phyloP scores from a whole-genome alignment of 805 yeast species.

The Starmera dryadoides region DNA sequence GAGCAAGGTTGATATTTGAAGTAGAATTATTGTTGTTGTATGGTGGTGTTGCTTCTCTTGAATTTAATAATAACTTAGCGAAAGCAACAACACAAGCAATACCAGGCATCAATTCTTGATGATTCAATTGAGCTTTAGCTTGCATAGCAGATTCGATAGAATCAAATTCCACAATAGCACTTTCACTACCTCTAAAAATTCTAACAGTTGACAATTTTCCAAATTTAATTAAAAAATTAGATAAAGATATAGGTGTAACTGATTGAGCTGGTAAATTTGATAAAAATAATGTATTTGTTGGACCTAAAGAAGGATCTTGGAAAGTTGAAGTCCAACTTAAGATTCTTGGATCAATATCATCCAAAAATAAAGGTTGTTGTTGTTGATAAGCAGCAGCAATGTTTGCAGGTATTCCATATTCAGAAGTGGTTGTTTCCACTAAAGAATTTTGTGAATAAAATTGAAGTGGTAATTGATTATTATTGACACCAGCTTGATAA shows the following conservation, averaged over 20 bases:
- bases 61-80: conserved; percentile 55
- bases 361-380: conserved; percentile 30
- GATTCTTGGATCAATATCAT: conserved; percentile 53
- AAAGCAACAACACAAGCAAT: conserved; percentile 71
- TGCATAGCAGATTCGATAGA: conserved; percentile 68
- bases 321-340: conserved; percentile 63
- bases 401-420: too few species aligned
- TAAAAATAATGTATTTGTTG: conserved; percentile 70
- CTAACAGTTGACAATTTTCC: conserved; percentile 58
- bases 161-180: conserved; percentile 67
- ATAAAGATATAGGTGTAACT: conserved; percentile 46
- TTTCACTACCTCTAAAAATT: conserved; percentile 40
- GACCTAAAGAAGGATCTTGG: conserved; percentile 63
- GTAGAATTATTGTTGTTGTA: conserved; percentile 5
- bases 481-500: conserved; percentile 21
- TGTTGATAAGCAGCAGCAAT: too few species aligned
- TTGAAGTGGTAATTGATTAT: conserved; percentile 23
- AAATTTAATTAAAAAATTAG: conserved; percentile 52
- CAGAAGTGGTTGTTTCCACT: conserved; percentile 7
- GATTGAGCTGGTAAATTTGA: conserved; percentile 67
- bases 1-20: conserved; percentile 5
- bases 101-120: conserved; percentile 78
- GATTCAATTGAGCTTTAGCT: conserved; percentile 73
- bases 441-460: conserved; percentile 7
- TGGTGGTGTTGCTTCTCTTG: conserved; percentile 20